Evolutionary conservation across 2,329 filamentous ascomycete genomes (phyloP).

Genomic region (Bimuria novae-zelandiae): DNA sequence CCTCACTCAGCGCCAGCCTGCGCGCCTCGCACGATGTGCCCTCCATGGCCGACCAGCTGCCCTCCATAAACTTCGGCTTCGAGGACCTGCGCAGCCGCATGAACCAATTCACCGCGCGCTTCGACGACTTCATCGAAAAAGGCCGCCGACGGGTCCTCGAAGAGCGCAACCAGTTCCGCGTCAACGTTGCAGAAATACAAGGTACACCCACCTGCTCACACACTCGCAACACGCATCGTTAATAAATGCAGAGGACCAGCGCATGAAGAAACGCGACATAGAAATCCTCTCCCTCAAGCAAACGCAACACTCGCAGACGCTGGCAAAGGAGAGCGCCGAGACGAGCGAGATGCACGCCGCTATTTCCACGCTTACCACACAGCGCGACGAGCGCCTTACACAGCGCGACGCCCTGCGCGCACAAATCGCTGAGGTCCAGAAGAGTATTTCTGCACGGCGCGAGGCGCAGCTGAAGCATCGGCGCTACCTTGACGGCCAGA

Average conservation of each 20-base stretch:
- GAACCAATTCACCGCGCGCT: slow-evolving; percentile 86
- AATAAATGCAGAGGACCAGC: slow-evolving; percentile 83
- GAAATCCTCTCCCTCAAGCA: slow-evolving; percentile 78
- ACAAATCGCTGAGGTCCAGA: slow-evolving; percentile 68
- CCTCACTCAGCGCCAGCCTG: slow-evolving; percentile 69
- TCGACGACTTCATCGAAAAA: slow-evolving; percentile 92
- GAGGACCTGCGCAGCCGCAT: slow-evolving; percentile 94
- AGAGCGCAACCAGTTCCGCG: slow-evolving; percentile 90
- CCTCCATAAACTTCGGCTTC: slow-evolving; percentile 92
- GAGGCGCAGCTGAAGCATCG: slow-evolving; percentile 75
- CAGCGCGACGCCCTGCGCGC: slow-evolving; percentile 61
- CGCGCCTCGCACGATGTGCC: slow-evolving; percentile 63
- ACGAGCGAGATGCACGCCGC: slow-evolving; percentile 66
- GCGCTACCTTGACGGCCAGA: slow-evolving; percentile 77
- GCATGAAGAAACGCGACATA: slow-evolving; percentile 85
- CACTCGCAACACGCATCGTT: not conserved
- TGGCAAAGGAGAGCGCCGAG: slow-evolving; percentile 78
- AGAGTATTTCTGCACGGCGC: slow-evolving; percentile 69
- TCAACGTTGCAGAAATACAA: slow-evolving; percentile 86
- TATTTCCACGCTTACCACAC: slow-evolving; percentile 60
- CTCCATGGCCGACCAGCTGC: slow-evolving; percentile 77
- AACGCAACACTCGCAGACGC: slow-evolving; percentile 70
- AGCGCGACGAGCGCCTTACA: slow-evolving; percentile 59
- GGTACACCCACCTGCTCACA: slow-evolving; percentile 59
- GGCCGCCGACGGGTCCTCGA: slow-evolving; percentile 88